These are phyloP conservation scores for Primulina tabacum DNA, from an alignment of 257 asterid genomes.

Conservation along the genomic window DNA sequence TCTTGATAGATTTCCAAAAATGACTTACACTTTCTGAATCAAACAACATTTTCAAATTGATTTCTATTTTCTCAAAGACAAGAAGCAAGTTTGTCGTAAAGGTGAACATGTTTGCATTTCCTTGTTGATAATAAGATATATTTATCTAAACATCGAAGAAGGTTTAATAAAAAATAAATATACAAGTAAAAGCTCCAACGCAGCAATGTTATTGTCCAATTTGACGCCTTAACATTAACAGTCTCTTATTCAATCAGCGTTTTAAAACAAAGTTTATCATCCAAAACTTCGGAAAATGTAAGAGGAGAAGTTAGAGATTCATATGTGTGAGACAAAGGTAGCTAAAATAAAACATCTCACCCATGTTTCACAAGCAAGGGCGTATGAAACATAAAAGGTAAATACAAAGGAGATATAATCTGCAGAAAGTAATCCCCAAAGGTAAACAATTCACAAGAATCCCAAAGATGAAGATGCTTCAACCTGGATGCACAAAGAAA, in stretches of 20 bases:
- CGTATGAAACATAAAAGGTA: neutral
- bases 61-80: neutral
- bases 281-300: neutral
- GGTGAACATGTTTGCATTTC: neutral
- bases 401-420: conserved; percentile 5
- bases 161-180: too few relatives aligned
- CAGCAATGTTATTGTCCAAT: too few relatives aligned
- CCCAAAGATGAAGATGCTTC: neutral
- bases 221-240: too few relatives aligned
- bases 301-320: neutral
- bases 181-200: neutral
- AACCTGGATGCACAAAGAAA: conserved; percentile 41
- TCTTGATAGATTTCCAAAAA: neutral
- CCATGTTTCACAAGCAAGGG: neutral
- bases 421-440: neutral
- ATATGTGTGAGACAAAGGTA: neutral
- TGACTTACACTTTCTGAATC: neutral
- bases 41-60: neutral
- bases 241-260: too few relatives aligned
- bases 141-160: neutral
- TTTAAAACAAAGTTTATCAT: too few relatives aligned
- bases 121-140: neutral
- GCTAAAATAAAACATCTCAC: neutral
- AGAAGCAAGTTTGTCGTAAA: neutral
- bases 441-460: neutral